A percentile compares a stretch with the other conserved stretches of the same genome.
phyloP scores from a whole-genome alignment of 805 yeast species.

The Blastobotrys peoriensis region DNA sequence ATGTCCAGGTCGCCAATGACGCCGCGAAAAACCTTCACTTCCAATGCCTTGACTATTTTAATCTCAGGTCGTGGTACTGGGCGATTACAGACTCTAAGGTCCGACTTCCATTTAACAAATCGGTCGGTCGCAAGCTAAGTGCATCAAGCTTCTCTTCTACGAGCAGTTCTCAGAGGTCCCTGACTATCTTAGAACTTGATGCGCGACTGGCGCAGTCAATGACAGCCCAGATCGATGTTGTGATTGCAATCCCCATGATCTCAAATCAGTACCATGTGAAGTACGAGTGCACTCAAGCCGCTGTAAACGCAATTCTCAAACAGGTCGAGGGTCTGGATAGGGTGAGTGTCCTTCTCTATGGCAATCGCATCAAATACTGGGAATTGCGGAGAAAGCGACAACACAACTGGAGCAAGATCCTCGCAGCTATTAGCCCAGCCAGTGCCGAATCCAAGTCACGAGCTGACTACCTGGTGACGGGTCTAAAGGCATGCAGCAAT shows the following conservation, averaged over 20 bases:
- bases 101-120: conserved; percentile 4
- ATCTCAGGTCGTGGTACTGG: conserved; percentile 10
- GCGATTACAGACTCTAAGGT: conserved; percentile 11
- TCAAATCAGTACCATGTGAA: conserved; percentile 5
- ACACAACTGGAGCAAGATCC: conserved; percentile 7
- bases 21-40: not conserved
- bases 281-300: conserved; percentile 4
- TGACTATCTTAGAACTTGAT: not conserved
- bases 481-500: conserved; percentile 1
- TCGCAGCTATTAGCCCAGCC: conserved; percentile 4
- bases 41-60: not conserved
- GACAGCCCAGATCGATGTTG: conserved; percentile 11
- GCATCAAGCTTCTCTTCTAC: not conserved
- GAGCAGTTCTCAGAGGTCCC: not conserved
- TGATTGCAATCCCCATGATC: conserved; percentile 13
- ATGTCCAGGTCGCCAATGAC: conserved; percentile 7
- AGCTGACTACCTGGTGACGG: conserved; percentile 10
- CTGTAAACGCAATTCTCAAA: conserved; percentile 3
- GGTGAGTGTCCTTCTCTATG: conserved; percentile 13
- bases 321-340: conserved; percentile 13
- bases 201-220: not conserved
- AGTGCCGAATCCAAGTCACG: not conserved
- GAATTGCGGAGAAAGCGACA: conserved; percentile 4
- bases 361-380: conserved; percentile 6
- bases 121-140: not conserved